These are phyloP conservation scores for Fusarium euwallaceae DNA, from an alignment of 2,329 filamentous ascomycete species.

Conservation along the genomic window DNA sequence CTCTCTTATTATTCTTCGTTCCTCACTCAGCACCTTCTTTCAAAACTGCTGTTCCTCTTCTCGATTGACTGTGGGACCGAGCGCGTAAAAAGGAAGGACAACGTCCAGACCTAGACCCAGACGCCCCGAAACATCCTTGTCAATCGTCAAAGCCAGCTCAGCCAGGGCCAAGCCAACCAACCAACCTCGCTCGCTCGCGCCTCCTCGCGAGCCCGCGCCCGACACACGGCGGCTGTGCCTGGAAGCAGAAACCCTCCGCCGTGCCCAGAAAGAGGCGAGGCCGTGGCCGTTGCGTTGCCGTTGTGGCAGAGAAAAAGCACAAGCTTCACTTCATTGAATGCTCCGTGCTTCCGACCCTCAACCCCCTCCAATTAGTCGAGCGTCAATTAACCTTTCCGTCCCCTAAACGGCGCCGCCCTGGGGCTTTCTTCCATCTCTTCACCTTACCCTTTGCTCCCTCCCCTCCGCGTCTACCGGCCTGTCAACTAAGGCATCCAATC, in stretches of 20 bases:
- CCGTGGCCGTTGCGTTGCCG: neutral
- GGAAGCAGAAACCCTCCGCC: conserved; percentile 38
- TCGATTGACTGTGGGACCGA: conserved; percentile 25
- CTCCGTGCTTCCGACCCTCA: conserved; percentile 17
- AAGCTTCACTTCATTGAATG: conserved; percentile 8
- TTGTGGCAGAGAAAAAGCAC: conserved; percentile 11
- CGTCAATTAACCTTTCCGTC: conserved; percentile 12
- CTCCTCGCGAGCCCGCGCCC: conserved; percentile 26
- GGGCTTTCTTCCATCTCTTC: conserved; percentile 9
- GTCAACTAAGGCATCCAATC: conserved; percentile 18
- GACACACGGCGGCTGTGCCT: conserved; percentile 44
- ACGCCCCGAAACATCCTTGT: conserved; percentile 36
- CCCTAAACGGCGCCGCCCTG: neutral
- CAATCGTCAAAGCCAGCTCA: conserved; percentile 35
- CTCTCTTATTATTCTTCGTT: neutral
- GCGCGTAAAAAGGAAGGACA: conserved; percentile 17
- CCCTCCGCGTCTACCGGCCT: conserved; percentile 23
- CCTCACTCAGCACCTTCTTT: neutral
- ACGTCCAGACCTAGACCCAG: conserved; percentile 16
- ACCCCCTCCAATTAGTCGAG: neutral
- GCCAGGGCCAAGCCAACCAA: conserved; percentile 33
- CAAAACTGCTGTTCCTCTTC: conserved; percentile 1
- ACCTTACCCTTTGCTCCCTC: conserved; percentile 12
- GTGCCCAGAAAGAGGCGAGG: conserved; percentile 7
- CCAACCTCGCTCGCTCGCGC: conserved; percentile 42